phyloP scores from a whole-genome alignment of 108 stramenopile genomes.

The Discostella stelligeroides region DNA sequence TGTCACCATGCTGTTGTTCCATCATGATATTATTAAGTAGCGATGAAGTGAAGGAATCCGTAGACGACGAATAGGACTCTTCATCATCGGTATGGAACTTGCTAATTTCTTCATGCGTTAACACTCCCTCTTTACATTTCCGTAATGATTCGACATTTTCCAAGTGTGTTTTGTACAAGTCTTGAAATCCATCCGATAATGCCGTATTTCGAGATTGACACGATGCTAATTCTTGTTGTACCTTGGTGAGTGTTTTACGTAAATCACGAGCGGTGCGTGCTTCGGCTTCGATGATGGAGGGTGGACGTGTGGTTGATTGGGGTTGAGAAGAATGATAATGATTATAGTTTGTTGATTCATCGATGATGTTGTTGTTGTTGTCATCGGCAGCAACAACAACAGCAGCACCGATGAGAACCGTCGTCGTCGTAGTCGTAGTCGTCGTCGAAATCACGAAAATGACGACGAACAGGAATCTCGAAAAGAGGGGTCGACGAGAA shows the following conservation, averaged over 20 bases:
- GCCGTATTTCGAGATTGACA: slow-evolving; percentile 29
- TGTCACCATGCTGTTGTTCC: too few species aligned
- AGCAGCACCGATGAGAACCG: background rate
- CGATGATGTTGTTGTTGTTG: too few species aligned
- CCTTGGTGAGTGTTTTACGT: slow-evolving; percentile 11
- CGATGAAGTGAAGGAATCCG: slow-evolving; percentile 1
- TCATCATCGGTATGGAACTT: slow-evolving; percentile 1
- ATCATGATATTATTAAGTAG: slow-evolving; percentile 11
- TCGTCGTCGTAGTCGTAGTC: too few species aligned
- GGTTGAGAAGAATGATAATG: too few species aligned
- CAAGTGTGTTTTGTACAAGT: slow-evolving; percentile 26
- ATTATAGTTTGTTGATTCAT: background rate
- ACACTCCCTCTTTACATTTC: slow-evolving; percentile 37
- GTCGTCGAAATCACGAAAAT: too few species aligned
- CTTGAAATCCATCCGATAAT: slow-evolving; percentile 27
- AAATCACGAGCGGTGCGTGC: slow-evolving; percentile 41
- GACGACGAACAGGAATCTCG: background rate
- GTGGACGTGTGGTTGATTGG: slow-evolving; percentile 12
- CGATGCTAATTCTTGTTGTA: slow-evolving; percentile 19
- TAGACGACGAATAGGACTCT: background rate
- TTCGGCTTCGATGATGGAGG: slow-evolving; percentile 43
- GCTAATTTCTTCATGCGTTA: slow-evolving; percentile 13
- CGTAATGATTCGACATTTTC: slow-evolving; percentile 27
- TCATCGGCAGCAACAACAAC: background rate
- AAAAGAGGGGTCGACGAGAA: background rate